A percentile compares a stretch with the other conserved stretches of the same genome.
Conservation (phyloP, 371 early-diverging fungal species). For the Phascolomyces articulosus region DNA sequence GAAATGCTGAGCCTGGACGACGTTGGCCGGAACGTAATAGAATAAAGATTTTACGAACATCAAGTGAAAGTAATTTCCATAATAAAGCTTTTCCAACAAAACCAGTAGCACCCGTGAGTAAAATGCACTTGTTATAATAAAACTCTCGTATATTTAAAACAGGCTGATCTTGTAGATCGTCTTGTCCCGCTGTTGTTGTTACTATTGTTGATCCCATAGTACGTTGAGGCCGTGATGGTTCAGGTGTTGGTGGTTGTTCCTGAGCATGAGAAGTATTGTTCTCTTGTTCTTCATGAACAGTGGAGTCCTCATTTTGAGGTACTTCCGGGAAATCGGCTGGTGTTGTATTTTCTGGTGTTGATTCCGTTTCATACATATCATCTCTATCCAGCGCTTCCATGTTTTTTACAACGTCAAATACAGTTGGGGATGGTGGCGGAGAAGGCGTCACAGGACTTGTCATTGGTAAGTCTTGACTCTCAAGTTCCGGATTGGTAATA, state of each 20-base stretch:
- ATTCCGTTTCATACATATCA: conserved; percentile 19
- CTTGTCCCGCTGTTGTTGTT: neutral
- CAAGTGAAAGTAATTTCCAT: conserved; percentile 51
- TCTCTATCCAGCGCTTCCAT: conserved; percentile 35
- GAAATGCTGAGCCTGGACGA: conserved; percentile 17
- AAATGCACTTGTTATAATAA: conserved; percentile 42
- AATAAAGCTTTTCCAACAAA: conserved; percentile 67
- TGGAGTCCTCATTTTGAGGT: neutral
- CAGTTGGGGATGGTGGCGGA: conserved; percentile 44
- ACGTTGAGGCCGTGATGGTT: neutral
- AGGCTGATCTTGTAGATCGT: conserved; percentile 4
- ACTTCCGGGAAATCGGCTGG: neutral
- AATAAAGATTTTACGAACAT: conserved; percentile 33
- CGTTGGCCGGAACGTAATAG: conserved; percentile 32
- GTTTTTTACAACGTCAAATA: conserved; percentile 48
- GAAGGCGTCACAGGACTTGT: conserved; percentile 28
- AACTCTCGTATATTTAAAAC: conserved; percentile 22
- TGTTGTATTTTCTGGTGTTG: conserved; percentile 10
- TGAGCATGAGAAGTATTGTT: neutral
- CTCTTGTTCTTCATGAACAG: neutral
- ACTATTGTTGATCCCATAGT: neutral
- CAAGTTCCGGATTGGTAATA: conserved; percentile 47
- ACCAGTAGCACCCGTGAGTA: conserved; percentile 67
- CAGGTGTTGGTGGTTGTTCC: neutral
- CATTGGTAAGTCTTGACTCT: conserved; percentile 35